These are phyloP conservation scores for Tetradesmus lagerheimii DNA, from an alignment of 139 green algal species.

Conservation along the genomic window DNA sequence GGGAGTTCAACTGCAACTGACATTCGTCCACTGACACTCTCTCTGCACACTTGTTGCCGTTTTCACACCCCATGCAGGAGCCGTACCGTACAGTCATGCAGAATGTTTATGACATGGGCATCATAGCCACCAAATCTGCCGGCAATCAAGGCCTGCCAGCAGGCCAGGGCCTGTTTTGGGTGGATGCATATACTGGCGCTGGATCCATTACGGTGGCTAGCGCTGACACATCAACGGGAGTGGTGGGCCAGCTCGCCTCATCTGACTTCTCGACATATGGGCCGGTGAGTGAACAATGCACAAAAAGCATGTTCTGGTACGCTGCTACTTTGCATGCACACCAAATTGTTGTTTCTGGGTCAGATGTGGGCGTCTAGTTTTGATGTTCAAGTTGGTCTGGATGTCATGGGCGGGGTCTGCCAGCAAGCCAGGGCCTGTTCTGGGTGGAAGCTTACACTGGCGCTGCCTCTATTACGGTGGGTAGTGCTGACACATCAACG, in stretches of 20 bases:
- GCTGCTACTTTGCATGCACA: too few species aligned
- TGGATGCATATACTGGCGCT: conserved; percentile 10
- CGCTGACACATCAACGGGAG: conserved; percentile 21
- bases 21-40: too few species aligned
- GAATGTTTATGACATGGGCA: not conserved
- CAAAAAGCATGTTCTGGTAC: too few species aligned
- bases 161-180: conserved; percentile 31
- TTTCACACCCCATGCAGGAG: not conserved
- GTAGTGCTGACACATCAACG: not conserved
- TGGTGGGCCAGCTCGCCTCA: not conserved
- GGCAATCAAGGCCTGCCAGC: conserved; percentile 1
- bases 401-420: too few species aligned
- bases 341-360: too few species aligned
- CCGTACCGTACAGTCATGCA: conserved; percentile 13
- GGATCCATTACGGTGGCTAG: conserved; percentile 11
- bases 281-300: not conserved
- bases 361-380: too few species aligned
- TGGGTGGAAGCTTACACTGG: conserved; percentile 33
- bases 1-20: not conserved
- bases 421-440: conserved; percentile 11
- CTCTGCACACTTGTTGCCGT: not conserved
- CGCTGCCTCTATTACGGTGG: not conserved
- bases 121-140: conserved; percentile 18
- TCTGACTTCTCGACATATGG: conserved; percentile 40
- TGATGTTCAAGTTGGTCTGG: too few species aligned